phyloP scores from a whole-genome alignment of 2,329 filamentous ascomycete genomes.

The Botrytis fragariae region DNA sequence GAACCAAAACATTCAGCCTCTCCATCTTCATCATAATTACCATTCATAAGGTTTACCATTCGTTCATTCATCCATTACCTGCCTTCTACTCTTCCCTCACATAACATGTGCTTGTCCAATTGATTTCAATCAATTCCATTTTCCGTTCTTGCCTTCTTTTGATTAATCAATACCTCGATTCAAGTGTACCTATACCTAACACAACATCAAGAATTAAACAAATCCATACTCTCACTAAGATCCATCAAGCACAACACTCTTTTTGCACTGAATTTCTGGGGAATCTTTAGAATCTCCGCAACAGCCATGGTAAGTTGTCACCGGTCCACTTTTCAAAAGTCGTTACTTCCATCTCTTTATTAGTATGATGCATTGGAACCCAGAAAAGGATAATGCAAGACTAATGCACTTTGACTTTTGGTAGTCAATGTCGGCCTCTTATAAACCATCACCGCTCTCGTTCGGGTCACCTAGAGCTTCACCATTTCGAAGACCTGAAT shows the following conservation, averaged over 20 bases:
- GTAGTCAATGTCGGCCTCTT: constrained; percentile 45
- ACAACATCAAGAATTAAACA: neutral
- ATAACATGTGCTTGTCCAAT: neutral
- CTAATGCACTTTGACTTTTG: constrained; percentile 9
- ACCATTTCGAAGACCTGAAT: constrained; percentile 61
- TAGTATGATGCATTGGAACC: constrained; percentile 9
- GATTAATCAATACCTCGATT: neutral
- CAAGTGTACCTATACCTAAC: neutral
- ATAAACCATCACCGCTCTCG: constrained; percentile 69
- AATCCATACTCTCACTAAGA: neutral
- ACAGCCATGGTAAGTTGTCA: constrained; percentile 22
- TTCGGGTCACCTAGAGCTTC: constrained; percentile 69
- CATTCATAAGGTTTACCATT: neutral
- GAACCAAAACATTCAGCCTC: constrained; percentile 13
- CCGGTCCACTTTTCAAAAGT: constrained; percentile 18
- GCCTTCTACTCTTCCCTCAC: neutral
- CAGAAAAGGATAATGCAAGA: constrained; percentile 12
- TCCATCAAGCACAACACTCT: neutral
- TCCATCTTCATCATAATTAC: neutral
- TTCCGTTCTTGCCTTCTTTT: neutral
- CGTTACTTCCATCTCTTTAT: constrained; percentile 12
- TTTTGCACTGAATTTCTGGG: constrained; percentile 1
- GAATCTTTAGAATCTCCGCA: constrained; percentile 10
- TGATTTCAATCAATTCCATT: neutral
- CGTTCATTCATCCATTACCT: neutral